Percentiles rank a stretch among this genome's conserved stretches.
Conservation (phyloP, 176 grass and related monocot species). For the Chloris gayana region DNA sequence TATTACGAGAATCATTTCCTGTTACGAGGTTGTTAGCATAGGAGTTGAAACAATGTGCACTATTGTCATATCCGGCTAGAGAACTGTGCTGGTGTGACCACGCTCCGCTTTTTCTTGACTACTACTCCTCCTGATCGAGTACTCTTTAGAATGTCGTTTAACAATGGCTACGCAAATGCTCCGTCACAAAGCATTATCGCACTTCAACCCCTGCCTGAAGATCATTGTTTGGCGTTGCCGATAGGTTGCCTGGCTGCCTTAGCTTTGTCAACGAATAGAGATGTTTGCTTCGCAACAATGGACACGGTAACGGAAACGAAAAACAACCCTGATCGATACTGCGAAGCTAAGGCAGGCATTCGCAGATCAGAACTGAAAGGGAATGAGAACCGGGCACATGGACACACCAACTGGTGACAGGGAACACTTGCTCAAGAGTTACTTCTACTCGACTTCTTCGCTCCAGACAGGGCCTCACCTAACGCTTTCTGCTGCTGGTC, state of each 20-base stretch:
- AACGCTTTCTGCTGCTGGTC: not conserved
- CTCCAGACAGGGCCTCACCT: not conserved
- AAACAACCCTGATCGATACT: not conserved
- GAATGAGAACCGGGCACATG: not conserved
- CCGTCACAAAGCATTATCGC: not conserved
- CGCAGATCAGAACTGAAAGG: not conserved
- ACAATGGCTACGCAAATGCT: not conserved
- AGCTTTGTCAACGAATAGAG: too few relatives aligned
- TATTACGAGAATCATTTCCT: not conserved
- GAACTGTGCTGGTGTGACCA: not conserved
- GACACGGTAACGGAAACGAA: not conserved
- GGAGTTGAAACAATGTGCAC: not conserved
- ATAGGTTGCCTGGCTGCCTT: not conserved
- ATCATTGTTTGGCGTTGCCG: not conserved
- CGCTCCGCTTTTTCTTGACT: constrained; percentile 30
- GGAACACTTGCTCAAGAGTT: constrained; percentile 42
- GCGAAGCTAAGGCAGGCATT: not conserved
- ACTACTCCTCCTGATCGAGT: constrained; percentile 12
- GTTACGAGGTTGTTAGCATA: not conserved
- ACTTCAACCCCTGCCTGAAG: not conserved
- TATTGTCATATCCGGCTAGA: not conserved
- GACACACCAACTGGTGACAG: constrained; percentile 25
- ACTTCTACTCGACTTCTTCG: constrained; percentile 51
- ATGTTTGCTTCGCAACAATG: constrained; percentile 15
- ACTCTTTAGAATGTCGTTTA: not conserved